A percentile compares a stretch with the other conserved stretches of the same genome.
Evolutionary conservation across 768 basidiomycete species (phyloP).

Genomic region (Suillus decipiens): DNA sequence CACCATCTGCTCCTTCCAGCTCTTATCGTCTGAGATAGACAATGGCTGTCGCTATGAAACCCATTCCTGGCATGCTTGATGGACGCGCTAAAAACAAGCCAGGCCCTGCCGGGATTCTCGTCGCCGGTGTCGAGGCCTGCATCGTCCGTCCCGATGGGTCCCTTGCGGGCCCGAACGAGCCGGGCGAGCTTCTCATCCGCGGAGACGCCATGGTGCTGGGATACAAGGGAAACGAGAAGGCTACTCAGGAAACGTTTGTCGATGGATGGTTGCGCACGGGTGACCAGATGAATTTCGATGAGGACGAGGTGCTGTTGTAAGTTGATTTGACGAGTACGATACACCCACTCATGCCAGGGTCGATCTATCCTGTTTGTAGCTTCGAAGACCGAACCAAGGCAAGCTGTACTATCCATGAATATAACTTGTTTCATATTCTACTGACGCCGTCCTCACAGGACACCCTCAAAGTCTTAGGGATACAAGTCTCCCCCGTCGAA

Average conservation of each 20-base stretch:
- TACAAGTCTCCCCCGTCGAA: constrained; percentile 72
- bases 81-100: constrained; percentile 36
- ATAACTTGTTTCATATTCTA: constrained; percentile 19
- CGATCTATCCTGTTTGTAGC: constrained; percentile 31
- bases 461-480: constrained; percentile 70
- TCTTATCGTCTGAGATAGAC: constrained; percentile 39
- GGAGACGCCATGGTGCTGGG: constrained; percentile 54
- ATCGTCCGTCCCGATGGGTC: constrained; percentile 53
- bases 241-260: constrained; percentile 58
- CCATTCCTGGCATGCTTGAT: constrained; percentile 41
- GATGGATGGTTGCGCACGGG: constrained; percentile 71
- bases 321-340: constrained; percentile 17
- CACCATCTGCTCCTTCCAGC: not conserved
- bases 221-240: constrained; percentile 67
- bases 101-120: constrained; percentile 52
- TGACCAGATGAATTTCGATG: constrained; percentile 58
- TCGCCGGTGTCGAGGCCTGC: constrained; percentile 59
- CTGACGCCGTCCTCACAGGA: constrained; percentile 41
- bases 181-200: constrained; percentile 60
- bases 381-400: constrained; percentile 71
- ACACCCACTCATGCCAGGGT: not conserved
- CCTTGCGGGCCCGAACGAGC: constrained; percentile 52
- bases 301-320: constrained; percentile 60
- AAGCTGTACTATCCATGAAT: not conserved
- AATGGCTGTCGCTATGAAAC: constrained; percentile 45